Conservation (phyloP, 805 yeast species). For the Kluyveromyces starmeri region DNA sequence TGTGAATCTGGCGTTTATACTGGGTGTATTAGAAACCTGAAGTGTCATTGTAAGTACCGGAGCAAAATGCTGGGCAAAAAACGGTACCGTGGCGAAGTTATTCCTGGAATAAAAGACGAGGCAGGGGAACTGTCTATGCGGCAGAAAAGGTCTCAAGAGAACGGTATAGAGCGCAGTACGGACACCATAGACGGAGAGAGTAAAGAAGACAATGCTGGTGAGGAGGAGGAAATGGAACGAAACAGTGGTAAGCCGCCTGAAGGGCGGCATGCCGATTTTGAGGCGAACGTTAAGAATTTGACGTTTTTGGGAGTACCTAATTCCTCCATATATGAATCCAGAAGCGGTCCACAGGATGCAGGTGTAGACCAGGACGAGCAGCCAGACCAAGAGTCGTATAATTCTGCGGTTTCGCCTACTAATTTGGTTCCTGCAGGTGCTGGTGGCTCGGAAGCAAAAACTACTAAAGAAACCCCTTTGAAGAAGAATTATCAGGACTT, state of each 20-base stretch:
- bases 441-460: conserved; percentile 5
- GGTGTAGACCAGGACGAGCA: neutral
- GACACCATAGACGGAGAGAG: conserved; percentile 1
- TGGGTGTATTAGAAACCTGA: too few species aligned
- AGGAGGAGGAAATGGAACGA: neutral
- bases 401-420: neutral
- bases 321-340: conserved; percentile 12
- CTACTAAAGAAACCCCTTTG: too few species aligned
- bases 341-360: neutral
- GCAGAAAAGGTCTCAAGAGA: neutral
- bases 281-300: conserved; percentile 24
- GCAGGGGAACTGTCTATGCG: conserved; percentile 4
- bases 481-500: conserved; percentile 10
- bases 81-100: conserved; percentile 1
- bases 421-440: neutral
- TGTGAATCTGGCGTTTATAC: too few species aligned
- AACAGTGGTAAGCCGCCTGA: conserved; percentile 1
- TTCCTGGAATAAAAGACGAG: conserved; percentile 5
- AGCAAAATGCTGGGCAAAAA: neutral
- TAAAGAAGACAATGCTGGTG: conserved; percentile 3
- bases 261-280: conserved; percentile 14
- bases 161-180: too few species aligned
- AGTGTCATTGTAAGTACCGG: too few species aligned
- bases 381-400: neutral
- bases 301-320: conserved; percentile 26